Evolutionary conservation across 768 basidiomycete species (phyloP), one percentile per base, ranked within the genome.

Genomic region (Termitomyces sp.): DNA sequence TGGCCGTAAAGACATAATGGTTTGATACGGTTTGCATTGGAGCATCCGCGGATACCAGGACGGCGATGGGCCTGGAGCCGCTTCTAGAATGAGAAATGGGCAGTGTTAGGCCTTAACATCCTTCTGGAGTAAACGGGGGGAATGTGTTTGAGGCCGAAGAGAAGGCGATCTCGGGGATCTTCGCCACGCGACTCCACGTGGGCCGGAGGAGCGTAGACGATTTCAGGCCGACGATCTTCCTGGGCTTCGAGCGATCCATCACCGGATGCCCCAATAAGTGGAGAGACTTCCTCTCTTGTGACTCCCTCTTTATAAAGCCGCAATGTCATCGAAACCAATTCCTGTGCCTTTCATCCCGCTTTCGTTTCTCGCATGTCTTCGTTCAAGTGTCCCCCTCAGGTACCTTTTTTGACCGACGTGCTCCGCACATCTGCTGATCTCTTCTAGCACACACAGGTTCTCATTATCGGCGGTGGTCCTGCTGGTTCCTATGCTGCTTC

Each of bases 401-500:
- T 63, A 59, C 26, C 30, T 20, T 6, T 20, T 24, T 24, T 56
- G 24, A 44, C 47, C 28, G n/a, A 24, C n/a, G 46, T 42, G 3
- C 24, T 16, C 18, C 5, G 18, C 40, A n/a, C n/a, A 36, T 14
- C 14, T 28, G 3, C 49, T 57, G 49, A 30, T 54, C 40, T 2
- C 42, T 51, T 59, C 30, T 54, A 80, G 78, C 75, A 77, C 58
- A 68, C 74, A 22, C 73, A 76, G 47, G 69, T 81, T 56, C 74
- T 81, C 12, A 63, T 81, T 53, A 72, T 81, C 20, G 80, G 80
- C 22, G 82, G 80, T 24, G 83, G 83, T 42, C 83, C 83, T 53
- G 79, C 80, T 22, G 83, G 83, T 28, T 77, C 77, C 20, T 85
- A 82, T 63, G 79, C 82, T 47, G 83, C 82, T 4, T 70, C 80